A percentile compares a stretch with the other conserved stretches of the same genome.
Evolutionary conservation across 2,329 filamentous ascomycete species (phyloP).

Genomic region (Ciborinia camelliae): DNA sequence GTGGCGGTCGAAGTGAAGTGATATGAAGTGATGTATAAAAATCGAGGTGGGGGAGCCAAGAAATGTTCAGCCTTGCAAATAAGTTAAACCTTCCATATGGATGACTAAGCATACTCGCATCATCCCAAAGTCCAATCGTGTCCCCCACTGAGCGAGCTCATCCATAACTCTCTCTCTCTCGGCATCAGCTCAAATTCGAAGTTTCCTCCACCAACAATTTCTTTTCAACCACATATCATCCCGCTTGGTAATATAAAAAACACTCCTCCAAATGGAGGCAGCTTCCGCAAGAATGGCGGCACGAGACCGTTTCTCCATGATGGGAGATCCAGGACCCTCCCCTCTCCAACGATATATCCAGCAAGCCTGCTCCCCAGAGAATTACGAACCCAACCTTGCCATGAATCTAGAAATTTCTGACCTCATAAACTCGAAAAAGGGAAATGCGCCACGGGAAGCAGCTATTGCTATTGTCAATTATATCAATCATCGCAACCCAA

Average conservation of each 20-base stretch:
- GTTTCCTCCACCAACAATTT: background rate
- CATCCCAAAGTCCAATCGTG: constrained; percentile 16
- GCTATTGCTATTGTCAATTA: constrained; percentile 89
- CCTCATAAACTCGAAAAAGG: constrained; percentile 96
- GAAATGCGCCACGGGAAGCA: constrained; percentile 89
- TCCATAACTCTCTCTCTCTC: constrained; percentile 5
- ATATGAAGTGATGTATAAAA: too few relatives aligned
- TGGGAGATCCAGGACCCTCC: constrained; percentile 73
- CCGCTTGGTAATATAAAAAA: constrained; percentile 24
- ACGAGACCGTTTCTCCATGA: constrained; percentile 86
- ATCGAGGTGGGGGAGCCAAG: constrained; percentile 5
- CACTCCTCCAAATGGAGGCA: constrained; percentile 69
- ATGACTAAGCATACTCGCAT: constrained; percentile 13
- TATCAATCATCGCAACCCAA: constrained; percentile 95
- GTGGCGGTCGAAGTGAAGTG: background rate
- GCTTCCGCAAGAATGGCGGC: constrained; percentile 92
- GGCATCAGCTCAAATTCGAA: constrained; percentile 8
- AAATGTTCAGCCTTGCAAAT: constrained; percentile 14
- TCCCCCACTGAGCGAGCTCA: constrained; percentile 16
- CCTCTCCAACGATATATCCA: constrained; percentile 94
- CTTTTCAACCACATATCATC: background rate
- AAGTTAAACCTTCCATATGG: too few relatives aligned
- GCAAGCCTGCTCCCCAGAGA: constrained; percentile 93
- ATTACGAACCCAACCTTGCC: constrained; percentile 96
- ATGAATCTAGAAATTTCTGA: constrained; percentile 95